Base-by-base conservation (phyloP, 1,139 yeast species). In the Pichia sp. region DNA sequence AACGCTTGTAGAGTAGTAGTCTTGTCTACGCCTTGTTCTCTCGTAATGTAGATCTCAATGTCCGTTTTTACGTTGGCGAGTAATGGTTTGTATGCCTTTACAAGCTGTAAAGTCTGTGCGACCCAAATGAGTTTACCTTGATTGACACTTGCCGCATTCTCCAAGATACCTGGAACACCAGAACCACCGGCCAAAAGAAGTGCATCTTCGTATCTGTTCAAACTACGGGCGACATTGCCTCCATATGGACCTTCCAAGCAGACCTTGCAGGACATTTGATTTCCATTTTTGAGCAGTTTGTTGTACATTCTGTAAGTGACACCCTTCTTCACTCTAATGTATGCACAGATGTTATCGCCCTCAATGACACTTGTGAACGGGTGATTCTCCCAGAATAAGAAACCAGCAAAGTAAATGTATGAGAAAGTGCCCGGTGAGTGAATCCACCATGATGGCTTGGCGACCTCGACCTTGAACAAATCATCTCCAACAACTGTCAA, bases 161-260 rank as follows among this genome's bases (percentile, higher is more conserved):
- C 35, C 2, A 32, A 18, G 14, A 32, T 22, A 22, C 31, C 30
- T 14, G 35, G 35, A 22, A 32, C 22, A 27, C 35, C 35, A 1
- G 77, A 74, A 30, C 88, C 88, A 43, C 87, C 83, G 2, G 80
- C 76, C 36, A 81, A 49, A 32, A 81, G 63, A 15, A 79, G 55
- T 4, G 68, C 61, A 36, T 68, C 70, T 35, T 74, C 77, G 52
- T 71, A 80, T 38, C 71, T 56, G 17, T 53, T 53, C 16, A 69
- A 53, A 50, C 27, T 33, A 3, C 29, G 13, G 0, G 30, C 26
- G 11, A 28, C 27, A 4, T 28, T 26, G 14, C 39, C 44, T 44
- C 85, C 81, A 49, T 78, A 79, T 0, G 86, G 84, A 0, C 86
- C 86, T 47, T 79, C 86, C 12, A 77, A 53, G 6, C 67, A 55